Conservation (phyloP, 768 basidiomycete species). For the Gautieria morchelliformis region DNA sequence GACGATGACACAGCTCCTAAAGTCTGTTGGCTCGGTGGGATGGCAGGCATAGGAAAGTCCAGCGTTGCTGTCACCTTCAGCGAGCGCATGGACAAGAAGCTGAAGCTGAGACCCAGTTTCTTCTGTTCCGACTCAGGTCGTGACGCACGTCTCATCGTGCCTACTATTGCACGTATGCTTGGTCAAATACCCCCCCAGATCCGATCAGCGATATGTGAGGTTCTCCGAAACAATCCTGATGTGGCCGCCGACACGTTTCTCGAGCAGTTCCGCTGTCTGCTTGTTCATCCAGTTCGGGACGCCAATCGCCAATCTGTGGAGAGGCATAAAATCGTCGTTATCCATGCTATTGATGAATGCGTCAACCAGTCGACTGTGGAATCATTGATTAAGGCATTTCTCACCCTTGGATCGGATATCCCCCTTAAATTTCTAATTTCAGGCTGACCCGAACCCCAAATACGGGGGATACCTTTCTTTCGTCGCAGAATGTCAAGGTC, state of each 20-base stretch:
- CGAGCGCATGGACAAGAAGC: neutral
- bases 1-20: conserved; percentile 25
- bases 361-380: conserved; percentile 9
- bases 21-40: conserved; percentile 11
- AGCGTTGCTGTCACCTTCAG: conserved; percentile 10
- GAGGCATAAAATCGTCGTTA: conserved; percentile 15
- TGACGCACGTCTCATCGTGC: no score
- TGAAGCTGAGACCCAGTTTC: conserved; percentile 15
- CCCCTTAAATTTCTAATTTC: conserved; percentile 20
- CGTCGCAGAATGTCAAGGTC: neutral
- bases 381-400: conserved; percentile 10
- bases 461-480: conserved; percentile 10
- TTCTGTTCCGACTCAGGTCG: conserved; percentile 15
- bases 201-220: conserved; percentile 12
- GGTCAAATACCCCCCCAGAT: conserved; percentile 12
- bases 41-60: conserved; percentile 13
- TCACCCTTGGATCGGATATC: conserved; percentile 1
- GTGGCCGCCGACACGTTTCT: conserved; percentile 12
- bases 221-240: conserved; percentile 15
- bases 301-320: conserved; percentile 11
- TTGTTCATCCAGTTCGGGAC: conserved; percentile 16
- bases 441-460: conserved; percentile 22
- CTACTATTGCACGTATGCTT: conserved; percentile 8
- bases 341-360: conserved; percentile 23
- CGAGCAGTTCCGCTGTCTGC: conserved; percentile 14